Base-by-base conservation (phyloP, 2,329 filamentous ascomycete genomes). In the Botrytis aclada region DNA sequence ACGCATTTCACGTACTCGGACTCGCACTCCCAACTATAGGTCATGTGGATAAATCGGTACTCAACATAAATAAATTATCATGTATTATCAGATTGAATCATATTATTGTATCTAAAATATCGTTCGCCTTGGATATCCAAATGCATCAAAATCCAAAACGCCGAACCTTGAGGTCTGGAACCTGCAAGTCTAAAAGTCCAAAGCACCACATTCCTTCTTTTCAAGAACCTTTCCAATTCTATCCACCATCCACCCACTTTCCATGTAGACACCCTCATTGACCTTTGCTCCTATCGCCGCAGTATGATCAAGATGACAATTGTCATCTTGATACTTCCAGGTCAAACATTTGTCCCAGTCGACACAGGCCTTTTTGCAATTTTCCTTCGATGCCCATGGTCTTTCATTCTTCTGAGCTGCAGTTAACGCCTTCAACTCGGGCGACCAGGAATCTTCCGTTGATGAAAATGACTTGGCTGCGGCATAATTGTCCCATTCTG, bases 211-310 rank as follows among this genome's bases (percentile, higher is more conserved):
- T 29, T 71, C 41, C n/a, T 62, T 72, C 54, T 70, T 51, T 45
- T 20, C 45, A 45, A 74, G 58, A 47, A 45, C 39, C 64, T 71
- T 64, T n/a, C 43, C 32, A 39, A 76, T 74, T 54, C 75, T 66
- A 10, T 75, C 75, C 16, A 75, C 34, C 70, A 76, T 76, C 75
- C 75, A 76, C 39, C 75, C 75, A 64, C 73, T 75, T 51, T 72
- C 72, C 43, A 75, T 74, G 7, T 70, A 47, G 58, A 74, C 73
- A 22, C 72, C 72, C 9, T 67, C 72, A 32, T 75, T 73, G 14
- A 69, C 72, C 47, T 32, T 61, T 34, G 66, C 61, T 20, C 74
- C 75, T 56, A 74, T 75, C 16, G 70, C 67, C 14, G 70, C 74
- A 39, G 69, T 71, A 65, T 75, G 74, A 71, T 62, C 66, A 20